Evolutionary conservation across 2,329 filamentous ascomycete species (phyloP), one percentile per base, ranked within the genome.

Genomic region (Fusarium albosuccineum): DNA sequence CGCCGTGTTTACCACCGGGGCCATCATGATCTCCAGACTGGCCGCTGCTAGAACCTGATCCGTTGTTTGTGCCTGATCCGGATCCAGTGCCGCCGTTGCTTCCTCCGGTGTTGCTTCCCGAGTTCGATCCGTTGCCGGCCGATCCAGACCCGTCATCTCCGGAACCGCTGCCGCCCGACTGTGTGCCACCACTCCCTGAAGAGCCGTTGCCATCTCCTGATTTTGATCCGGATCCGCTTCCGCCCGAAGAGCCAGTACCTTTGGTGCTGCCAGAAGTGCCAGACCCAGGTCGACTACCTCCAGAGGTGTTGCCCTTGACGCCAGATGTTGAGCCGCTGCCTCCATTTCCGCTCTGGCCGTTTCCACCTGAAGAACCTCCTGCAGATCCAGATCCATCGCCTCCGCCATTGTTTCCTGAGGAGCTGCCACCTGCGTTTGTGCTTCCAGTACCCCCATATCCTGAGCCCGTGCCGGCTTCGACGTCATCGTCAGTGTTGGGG

Each of bases 101-200:
- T n/a, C 17, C n/a, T 9, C 44, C 44, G n/a, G 44, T 16, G 44
- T 26, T 26, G 6, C 16, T 17, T 10, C 44, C 44, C 2, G 44
- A 48, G 27, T 29, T 29, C 6, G 44, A 48, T 16, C 27, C 44
- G 17, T 33, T 36, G 9, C 16, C 44, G 14, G 33, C 26, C 11
- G 53, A 55, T 9, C 41, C 52, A 30, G 52, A 46, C 5, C 41
- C 52, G 4, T 33, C 37, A 13, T 10, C 49, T 9, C 37, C 50
- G 14, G 39, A 33, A 39, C 30, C 26, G n/a, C 14, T 29, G n/a
- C 37, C 29, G 11, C 50, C 50, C 22, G 30, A 33, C 5, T 33
- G 9, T 3, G 8, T 33, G 30, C 11, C 30, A 11, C 30, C 11
- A 11, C 6, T 11, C 11, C 30, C 30, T 11, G 30, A 33, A 8